Base-by-base conservation (phyloP, 2,329 filamentous ascomycete genomes). In the Hypocreales sp. region DNA sequence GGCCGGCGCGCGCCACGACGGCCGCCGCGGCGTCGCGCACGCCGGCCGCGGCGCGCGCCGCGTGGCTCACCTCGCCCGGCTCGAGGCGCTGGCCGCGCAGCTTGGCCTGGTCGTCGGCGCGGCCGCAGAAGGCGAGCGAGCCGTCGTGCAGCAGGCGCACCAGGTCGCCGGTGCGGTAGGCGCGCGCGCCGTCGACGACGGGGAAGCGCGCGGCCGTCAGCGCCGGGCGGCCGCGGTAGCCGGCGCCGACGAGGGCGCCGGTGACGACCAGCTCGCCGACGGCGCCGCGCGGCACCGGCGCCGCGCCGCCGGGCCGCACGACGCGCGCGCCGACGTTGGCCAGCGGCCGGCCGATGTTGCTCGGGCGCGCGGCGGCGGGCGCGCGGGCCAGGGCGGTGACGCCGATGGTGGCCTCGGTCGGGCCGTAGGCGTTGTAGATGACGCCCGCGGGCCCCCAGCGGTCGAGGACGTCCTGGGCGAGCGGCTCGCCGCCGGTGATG, bases 401-500 rank as follows among this genome's bases (percentile, higher is more conserved):
- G 5, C 86, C 86, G 36, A 94, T 94, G 0, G 86, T 94, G 1
- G 82, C 79, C 48, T 94, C 87, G 0, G 86, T 94, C 1, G 86
- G 87, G 0, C 86, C 86, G 37, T 93, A 83, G 3, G 83, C 84
- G 41, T 94, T 94, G 57, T 92, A 87, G 10, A 95, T 84, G 23
- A 84, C 82, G 2, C 64, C 64, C 31, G 75, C 66, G 1, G 75
- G 64, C 0, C 86, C 86, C 86, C 87, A 94, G 0, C 62, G 67
- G 40, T 92, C 79, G 2, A 94, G 59, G 25, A 93, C 92, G 35
- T 93, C 86, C 42, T 90, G 81, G 40, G 82, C 86, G 12, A 94
- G 57, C 27, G 80, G 73, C 47, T 94, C 86, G 3, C 86, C 86
- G 7, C 87, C 86, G 0, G 86, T 93, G 37, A 94, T 93, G 46